These are phyloP conservation scores for Medicago arabica DNA, from an alignment of 306 rosid genomes.

Conservation along the genomic window DNA sequence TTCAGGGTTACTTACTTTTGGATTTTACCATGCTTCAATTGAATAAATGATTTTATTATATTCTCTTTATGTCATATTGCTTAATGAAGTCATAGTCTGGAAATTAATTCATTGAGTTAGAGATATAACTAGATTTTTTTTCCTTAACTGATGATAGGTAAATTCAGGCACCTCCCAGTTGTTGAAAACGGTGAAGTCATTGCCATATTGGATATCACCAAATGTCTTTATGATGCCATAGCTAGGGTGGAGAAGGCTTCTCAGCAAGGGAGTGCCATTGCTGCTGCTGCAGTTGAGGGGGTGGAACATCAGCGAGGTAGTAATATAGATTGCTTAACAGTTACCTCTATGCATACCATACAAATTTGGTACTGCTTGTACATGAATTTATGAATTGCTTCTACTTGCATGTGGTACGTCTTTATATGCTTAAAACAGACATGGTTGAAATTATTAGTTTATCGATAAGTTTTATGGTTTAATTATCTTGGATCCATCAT, in stretches of 20 bases:
- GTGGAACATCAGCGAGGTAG: slow-evolving; percentile 77
- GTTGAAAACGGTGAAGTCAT: slow-evolving; percentile 96
- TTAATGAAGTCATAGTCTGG: slow-evolving; percentile 22
- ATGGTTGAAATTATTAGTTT: slow-evolving; percentile 20
- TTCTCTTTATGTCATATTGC: slow-evolving; percentile 12
- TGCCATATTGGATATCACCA: slow-evolving; percentile 91
- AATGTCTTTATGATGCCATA: slow-evolving; percentile 96
- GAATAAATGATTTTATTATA: slow-evolving; percentile 23
- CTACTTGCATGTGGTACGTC: slow-evolving; percentile 6
- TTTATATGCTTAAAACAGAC: slow-evolving; percentile 27
- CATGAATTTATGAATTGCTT: slow-evolving; percentile 34
- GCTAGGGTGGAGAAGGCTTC: slow-evolving; percentile 96
- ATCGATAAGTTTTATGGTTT: background rate
- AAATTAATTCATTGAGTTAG: slow-evolving; percentile 24
- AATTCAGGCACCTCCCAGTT: slow-evolving; percentile 98
- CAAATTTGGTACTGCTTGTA: slow-evolving; percentile 20
- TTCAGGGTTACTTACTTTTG: slow-evolving; percentile 61
- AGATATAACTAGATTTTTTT: slow-evolving; percentile 24
- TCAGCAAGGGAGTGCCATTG: slow-evolving; percentile 90
- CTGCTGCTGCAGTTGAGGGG: slow-evolving; percentile 98
- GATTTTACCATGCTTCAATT: background rate
- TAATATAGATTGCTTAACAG: slow-evolving; percentile 61
- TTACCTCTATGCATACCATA: slow-evolving; percentile 26
- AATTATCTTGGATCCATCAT: background rate
- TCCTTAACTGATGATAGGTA: slow-evolving; percentile 60